Base-by-base conservation (phyloP, 768 basidiomycete species). In the Russula earlei region DNA sequence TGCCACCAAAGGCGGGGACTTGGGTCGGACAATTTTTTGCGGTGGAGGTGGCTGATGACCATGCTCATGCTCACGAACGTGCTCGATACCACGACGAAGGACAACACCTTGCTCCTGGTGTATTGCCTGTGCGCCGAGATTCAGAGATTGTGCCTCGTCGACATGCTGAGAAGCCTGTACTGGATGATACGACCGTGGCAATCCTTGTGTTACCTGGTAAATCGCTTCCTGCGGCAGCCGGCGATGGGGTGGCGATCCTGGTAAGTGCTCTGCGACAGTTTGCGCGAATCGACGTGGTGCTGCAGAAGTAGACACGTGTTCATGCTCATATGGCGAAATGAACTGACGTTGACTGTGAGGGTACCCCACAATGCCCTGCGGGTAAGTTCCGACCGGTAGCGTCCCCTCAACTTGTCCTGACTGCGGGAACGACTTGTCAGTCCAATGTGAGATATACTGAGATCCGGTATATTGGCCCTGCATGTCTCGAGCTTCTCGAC, bases 1-100 rank as follows among this genome's bases (percentile, higher is more conserved):
- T n/a, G 77, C 66, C 36, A 85, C 63, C 69, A 85, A 75, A 1
- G 82, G 83, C 52, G 81, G 84, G 24, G 84, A 87, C 12, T 69
- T 63, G 27, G 79, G 78, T 17, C 76, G 78, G 40, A 63, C 67
- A 31, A 71, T 76, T 38, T 67, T 67, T 14, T 62, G 56, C 12
- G 55, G 60, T 47, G 63, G 62, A 7, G 54, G 54, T 47, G 63
- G 48, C 42, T 63, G 56, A 24, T 45, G 67, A 41, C 64, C n/a
- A n/a, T n/a, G 66, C 3, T 59, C 62, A 19, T 57, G 60, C n/a
- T 51, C 46, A 43, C 62, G 65, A n/a, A 44, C 54, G 34, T 67
- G 67, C 20, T 67, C 63, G 12, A 58, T 62, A 34, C 48, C 56
- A 27, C 62, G 63, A 42, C 58, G 63, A 33, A 50, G 55, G 19